Base-by-base conservation (phyloP, 805 yeast genomes). In the Metschnikowia aberdeeniae region DNA sequence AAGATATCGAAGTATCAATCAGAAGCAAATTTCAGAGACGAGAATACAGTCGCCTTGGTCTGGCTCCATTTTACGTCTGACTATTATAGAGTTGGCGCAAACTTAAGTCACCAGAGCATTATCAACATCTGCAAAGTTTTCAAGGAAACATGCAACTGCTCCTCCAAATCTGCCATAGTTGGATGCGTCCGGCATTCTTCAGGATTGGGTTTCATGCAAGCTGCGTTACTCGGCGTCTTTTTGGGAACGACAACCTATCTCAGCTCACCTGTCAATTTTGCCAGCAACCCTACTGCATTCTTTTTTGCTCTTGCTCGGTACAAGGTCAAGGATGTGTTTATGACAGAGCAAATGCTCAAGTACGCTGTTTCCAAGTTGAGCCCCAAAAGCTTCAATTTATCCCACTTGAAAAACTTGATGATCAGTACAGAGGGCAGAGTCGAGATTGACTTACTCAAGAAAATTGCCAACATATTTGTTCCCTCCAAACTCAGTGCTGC, bases 111-210 rank as follows among this genome's bases (percentile, higher is more conserved):
- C 60, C 67, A 73, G 34, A 76, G 79, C 40, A 68, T 93, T 10
- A 64, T 90, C 54, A 84, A 88, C 2, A 77, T 87, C 62, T 89
- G 97, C 64, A 89, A 90, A 57, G 86, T 87, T 17, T 76, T 89
- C 58, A 92, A 93, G 55, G 97, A 92, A 60, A 92, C 98, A 0
- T 87, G 96, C 58, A 92, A 88, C 49, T 72, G 93, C 66, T 75
- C 83, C 11, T 77, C 86, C 33, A 75, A 77, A 29, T 78, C 80
- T 34, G 84, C 97, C 0, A 71, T 93, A 6, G 73, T 92, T 34
- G 96, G 96, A 0, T 82, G 96, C 62, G 95, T 88, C 7, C 79
- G 95, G 36, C 92, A 90, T 54, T 79, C 88, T 1, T 66, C 77
- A 2, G 97, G 97, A 0, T 63, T 92, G 24, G 99, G 99, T 0